These are phyloP conservation scores for Darksidea phi DNA, from an alignment of 495 filamentous ascomycete species.

Conservation along the genomic window DNA sequence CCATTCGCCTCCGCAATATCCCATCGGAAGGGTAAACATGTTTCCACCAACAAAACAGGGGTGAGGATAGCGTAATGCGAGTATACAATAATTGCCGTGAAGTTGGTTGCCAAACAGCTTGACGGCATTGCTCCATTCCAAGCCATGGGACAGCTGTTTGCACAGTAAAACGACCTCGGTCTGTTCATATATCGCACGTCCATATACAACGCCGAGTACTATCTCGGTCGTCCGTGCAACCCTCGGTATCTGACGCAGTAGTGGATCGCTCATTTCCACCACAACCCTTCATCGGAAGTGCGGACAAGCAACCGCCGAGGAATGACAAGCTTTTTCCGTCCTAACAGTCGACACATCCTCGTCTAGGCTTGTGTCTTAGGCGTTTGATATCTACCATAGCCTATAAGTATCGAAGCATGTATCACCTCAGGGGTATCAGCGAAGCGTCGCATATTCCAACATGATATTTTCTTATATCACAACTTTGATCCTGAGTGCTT, in stretches of 20 bases:
- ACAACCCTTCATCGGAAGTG: constrained; percentile 14
- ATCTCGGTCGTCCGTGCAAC: neutral
- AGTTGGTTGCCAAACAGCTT: neutral
- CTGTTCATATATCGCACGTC: too few relatives aligned
- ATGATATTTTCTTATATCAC: constrained; percentile 2
- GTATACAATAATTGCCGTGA: neutral
- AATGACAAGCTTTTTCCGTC: constrained; percentile 8
- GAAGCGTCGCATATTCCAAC: neutral
- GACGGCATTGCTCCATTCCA: too few relatives aligned
- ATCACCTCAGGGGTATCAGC: neutral
- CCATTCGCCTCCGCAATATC: constrained; percentile 11
- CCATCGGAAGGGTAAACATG: constrained; percentile 2
- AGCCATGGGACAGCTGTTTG: neutral
- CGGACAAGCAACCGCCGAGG: constrained; percentile 14
- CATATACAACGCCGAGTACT: neutral
- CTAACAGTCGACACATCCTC: neutral
- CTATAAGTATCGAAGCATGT: neutral
- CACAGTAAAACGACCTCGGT: neutral
- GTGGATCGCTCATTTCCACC: constrained; percentile 20
- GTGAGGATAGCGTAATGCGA: neutral
- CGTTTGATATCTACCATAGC: neutral
- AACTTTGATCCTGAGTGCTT: constrained; percentile 8
- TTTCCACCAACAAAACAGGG: constrained; percentile 22
- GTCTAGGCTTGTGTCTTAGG: neutral
- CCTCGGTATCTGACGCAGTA: neutral